Percentiles rank a stretch among this genome's conserved stretches.
phyloP scores from a whole-genome alignment of 768 basidiomycete genomes.

The Rossbeevera mucosa region DNA sequence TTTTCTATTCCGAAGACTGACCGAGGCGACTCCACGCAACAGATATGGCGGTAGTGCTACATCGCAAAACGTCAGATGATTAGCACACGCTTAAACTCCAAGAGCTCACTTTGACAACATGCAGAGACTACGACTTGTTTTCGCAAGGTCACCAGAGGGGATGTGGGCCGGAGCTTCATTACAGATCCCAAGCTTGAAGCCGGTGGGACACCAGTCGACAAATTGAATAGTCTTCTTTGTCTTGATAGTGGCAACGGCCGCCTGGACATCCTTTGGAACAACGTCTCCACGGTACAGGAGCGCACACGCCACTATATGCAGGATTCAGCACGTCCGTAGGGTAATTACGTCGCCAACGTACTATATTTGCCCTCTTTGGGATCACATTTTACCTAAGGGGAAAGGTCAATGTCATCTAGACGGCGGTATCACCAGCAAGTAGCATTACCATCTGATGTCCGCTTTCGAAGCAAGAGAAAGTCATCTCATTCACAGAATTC shows the following conservation, averaged over 20 bases:
- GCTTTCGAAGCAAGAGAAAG: conserved; percentile 94
- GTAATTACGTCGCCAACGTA: conserved; percentile 35
- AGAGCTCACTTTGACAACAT: conserved; percentile 82
- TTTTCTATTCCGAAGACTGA: conserved; percentile 24
- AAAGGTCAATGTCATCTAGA: conserved; percentile 2
- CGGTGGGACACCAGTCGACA: conserved; percentile 98
- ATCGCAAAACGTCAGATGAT: conserved; percentile 1
- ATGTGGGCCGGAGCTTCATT: conserved; percentile 91
- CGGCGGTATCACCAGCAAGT: not conserved
- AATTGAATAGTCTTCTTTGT: conserved; percentile 98
- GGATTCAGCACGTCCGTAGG: conserved; percentile 11
- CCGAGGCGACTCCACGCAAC: conserved; percentile 88
- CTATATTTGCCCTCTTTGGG: conserved; percentile 99
- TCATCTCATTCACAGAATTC: conserved; percentile 98
- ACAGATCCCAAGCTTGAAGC: conserved; percentile 98
- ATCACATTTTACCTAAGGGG: conserved; percentile 70
- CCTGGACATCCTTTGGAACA: conserved; percentile 92
- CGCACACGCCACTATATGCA: conserved; percentile 74
- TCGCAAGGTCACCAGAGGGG: conserved; percentile 93
- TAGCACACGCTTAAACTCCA: not conserved
- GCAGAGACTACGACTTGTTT: conserved; percentile 90
- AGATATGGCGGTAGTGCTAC: conserved; percentile 87
- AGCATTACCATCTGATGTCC: conserved; percentile 86
- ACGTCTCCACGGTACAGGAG: conserved; percentile 94
- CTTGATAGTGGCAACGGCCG: conserved; percentile 91